Base-by-base conservation (phyloP, 345 rosid species). In the Sisymbrium irio region DNA sequence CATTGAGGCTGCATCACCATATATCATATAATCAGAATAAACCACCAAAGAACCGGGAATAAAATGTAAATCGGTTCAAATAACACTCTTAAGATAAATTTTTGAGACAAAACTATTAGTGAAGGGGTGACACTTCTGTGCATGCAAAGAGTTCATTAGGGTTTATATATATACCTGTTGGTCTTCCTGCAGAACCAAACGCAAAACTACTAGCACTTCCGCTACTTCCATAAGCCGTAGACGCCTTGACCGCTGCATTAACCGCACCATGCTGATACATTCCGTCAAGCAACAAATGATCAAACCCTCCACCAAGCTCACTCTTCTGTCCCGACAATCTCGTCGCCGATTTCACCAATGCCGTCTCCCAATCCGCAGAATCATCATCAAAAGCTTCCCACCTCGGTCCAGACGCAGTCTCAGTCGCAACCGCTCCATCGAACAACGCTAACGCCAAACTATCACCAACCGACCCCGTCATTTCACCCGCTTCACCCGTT, bases 201-300 rank as follows among this genome's bases (percentile, higher is more conserved):
- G 86, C 90, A 3, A 89, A 84, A 35, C 86, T 89, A 57, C 97
- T 89, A 0, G 87, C 91, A 76, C 97, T 87, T 36, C 91, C 91
- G 54, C 62, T 74, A 13, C 71, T 71, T 63, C 76, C 71, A 32
- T 69, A 69, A 57, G 74, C 72, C 4, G 80, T 58, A 13, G 78
- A 65, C 7, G 42, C 20, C 44, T 64, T 46, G 0, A 37, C 65
- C 14, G 61, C 71, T 4, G 62, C 72, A 4, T 57, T 73, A 53
- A 63, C 72, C 15, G 62, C 35, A 18, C 83, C 77, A 40, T 80
- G 57, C 32, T 67, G 80, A 55, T 80, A 80, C 83, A 80, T 76
- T 65, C 80, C 80, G 44, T 80, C 71, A 41, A 80, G 83, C 68
- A 76, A 36, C 49, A 76, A 76, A 30, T 4, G 36, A 40, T 76